Base-by-base conservation (phyloP, 805 yeast genomes). In the Kazachstania taianensis region DNA sequence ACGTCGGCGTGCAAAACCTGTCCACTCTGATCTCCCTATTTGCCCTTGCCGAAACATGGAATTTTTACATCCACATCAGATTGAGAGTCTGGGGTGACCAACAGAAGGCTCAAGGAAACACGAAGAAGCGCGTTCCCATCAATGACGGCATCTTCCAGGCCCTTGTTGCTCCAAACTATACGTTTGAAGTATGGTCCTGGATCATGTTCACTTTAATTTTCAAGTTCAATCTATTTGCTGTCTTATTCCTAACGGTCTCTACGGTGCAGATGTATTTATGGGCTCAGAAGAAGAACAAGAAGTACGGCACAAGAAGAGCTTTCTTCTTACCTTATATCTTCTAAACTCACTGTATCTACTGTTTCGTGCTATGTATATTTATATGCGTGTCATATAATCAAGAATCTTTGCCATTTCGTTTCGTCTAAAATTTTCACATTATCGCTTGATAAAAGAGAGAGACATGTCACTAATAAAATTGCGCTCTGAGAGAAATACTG, bases 141-240 rank as follows among this genome's bases (percentile, higher is more conserved):
- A 67, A 69, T 42, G 96, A 95, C 14, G 94, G 83, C 48, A 81
- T 89, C 7, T 92, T 92, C 55, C 69, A 73, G 41, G 60, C 67
- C 39, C 82, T 87, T 24, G 77, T 92, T n/a, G 81, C 85, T 59
- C 98, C 98, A 46, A 92, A 92, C 65, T 92, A 92, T 60, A 80
- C 85, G 47, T 89, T 86, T 57, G 98, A 92, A 67, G 63, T 73
- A 30, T 61, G 80, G 46, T 67, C 78, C 1, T 92, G 96, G 95
- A 53, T 79, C 1, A 59, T 70, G 19, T 75, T 78, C 50, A 73
- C 89, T 15, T 40, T 85, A 19, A 65, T 85, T 53, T 52, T 52
- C 40, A 78, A 75, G 48, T 79, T 85, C 43, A 85, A 86, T 63
- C 68, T 89, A 72, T 70, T 86, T 24, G 72, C 89, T 22, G 69